These are phyloP conservation scores for Yamadazyma philogaea DNA, from an alignment of 805 yeast species.

Conservation along the genomic window DNA sequence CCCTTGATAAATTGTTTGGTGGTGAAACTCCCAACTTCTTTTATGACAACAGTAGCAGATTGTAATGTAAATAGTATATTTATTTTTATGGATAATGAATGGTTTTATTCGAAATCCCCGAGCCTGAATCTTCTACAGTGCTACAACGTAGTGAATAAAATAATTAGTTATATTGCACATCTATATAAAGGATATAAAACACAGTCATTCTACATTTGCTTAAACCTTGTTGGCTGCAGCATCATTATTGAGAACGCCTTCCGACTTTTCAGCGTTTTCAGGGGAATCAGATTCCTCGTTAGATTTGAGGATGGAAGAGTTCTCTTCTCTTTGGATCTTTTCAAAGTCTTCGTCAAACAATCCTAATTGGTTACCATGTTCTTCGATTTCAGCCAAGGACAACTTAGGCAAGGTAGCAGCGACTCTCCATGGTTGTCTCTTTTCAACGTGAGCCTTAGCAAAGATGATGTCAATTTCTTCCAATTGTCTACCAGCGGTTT, in stretches of 20 bases:
- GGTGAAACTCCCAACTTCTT: slow-evolving; percentile 35
- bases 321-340: slow-evolving; percentile 28
- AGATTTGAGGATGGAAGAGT: slow-evolving; percentile 10
- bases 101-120: too few relatives aligned
- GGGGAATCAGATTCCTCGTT: slow-evolving; percentile 7
- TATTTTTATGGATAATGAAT: not conserved
- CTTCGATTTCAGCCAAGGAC: slow-evolving; percentile 54
- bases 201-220: slow-evolving; percentile 1
- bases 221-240: slow-evolving; percentile 10
- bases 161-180: slow-evolving; percentile 5
- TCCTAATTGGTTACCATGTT: slow-evolving; percentile 57
- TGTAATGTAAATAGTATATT: slow-evolving; percentile 5
- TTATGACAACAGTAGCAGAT: slow-evolving; percentile 32
- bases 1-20: slow-evolving; percentile 18
- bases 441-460: slow-evolving; percentile 59
- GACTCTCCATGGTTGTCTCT: slow-evolving; percentile 57
- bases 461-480: slow-evolving; percentile 55
- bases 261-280: slow-evolving; percentile 6
- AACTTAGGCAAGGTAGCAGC: slow-evolving; percentile 63
- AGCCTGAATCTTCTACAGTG: not conserved
- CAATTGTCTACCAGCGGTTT: slow-evolving; percentile 44
- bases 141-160: not conserved
- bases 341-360: slow-evolving; percentile 46
- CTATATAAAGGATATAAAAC: slow-evolving; percentile 6
- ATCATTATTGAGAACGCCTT: slow-evolving; percentile 7